Evolutionary conservation across 257 asterid genomes (phyloP), one percentile per base, ranked within the genome.

Genomic region (Scutellaria minor): DNA sequence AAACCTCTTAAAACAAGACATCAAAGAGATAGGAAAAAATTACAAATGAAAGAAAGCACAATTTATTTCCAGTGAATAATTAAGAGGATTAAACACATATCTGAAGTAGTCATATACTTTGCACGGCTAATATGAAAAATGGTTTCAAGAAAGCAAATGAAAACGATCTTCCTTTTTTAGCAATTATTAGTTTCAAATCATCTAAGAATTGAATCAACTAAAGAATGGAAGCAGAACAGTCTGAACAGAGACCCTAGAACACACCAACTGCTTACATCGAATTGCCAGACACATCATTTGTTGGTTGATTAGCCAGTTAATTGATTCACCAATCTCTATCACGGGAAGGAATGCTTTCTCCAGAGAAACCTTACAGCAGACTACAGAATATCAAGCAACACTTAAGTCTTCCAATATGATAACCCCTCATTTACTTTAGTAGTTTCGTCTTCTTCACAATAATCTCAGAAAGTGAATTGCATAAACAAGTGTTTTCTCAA

Each of bases 81-180:
- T 64, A 64, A 54, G 51, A 56, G 15, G 56, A 41, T 12, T 52
- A 61, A 24, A 45, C 76, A 60, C 72, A 61, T 45, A 71, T 60
- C 46, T 9, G n/a, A 60, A 10, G 37, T 55, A 24, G 15, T 50
- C 71, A 53, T 64, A 47, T 57, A 55, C 50, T 54, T 68, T 31
- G 22, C 8, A 40, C 5, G 65, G 24, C 13, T n/a, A 35, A 62
- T 64, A 55, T 3, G 12, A 41, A 24, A 31, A 45, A 46, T 39
- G 35, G 40, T 46, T 64, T 70, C 64, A 69, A 12, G 58, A 20
- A 47, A 14, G 70, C 68, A 70, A 39, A 48, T 51, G 5, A 31
- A 9, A 6, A 53, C 7, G n/a, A 35, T 40, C 50, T 39, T 44
- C 50, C 40, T 53, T 47, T n/a, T 66, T 44, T 6, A 59, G 39